These are phyloP conservation scores for Aureobasidium sp. DNA, from an alignment of 2,329 filamentous ascomycete genomes.

Conservation along the genomic window DNA sequence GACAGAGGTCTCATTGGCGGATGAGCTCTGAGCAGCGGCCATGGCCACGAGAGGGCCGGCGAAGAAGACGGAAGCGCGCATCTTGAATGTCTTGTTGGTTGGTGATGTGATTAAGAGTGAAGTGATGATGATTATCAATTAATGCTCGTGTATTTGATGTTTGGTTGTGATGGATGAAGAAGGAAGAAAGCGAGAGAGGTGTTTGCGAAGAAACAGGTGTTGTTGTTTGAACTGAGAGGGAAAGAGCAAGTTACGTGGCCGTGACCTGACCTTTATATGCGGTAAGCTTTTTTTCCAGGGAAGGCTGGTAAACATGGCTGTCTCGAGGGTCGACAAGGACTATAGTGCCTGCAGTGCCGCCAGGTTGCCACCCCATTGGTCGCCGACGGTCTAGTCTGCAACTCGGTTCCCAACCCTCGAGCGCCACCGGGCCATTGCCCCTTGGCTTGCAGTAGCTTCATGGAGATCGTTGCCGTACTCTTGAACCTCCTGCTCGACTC, in stretches of 20 bases:
- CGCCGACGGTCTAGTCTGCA: neutral
- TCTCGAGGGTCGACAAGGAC: neutral
- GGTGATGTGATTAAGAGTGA: neutral
- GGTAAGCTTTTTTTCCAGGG: neutral
- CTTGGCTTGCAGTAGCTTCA: constrained; percentile 1
- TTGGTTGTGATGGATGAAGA: neutral
- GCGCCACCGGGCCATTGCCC: neutral
- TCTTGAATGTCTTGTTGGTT: constrained; percentile 25
- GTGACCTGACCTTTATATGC: neutral
- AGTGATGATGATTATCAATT: neutral
- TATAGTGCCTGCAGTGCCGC: neutral
- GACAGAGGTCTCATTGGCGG: neutral
- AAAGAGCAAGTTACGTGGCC: neutral
- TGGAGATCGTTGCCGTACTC: neutral
- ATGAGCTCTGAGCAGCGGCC: constrained; percentile 29
- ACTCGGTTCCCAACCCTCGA: neutral
- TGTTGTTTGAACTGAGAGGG: neutral
- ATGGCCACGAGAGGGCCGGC: constrained; percentile 34
- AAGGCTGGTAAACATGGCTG: constrained; percentile 1
- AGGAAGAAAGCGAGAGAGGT: neutral
- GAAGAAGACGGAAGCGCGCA: constrained; percentile 39
- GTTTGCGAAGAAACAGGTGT: neutral
- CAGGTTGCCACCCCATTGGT: neutral
- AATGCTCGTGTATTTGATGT: neutral
- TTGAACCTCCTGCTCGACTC: neutral